phyloP scores from a whole-genome alignment of 1,139 yeast genomes.

The Debaryomyces singareniensis region DNA sequence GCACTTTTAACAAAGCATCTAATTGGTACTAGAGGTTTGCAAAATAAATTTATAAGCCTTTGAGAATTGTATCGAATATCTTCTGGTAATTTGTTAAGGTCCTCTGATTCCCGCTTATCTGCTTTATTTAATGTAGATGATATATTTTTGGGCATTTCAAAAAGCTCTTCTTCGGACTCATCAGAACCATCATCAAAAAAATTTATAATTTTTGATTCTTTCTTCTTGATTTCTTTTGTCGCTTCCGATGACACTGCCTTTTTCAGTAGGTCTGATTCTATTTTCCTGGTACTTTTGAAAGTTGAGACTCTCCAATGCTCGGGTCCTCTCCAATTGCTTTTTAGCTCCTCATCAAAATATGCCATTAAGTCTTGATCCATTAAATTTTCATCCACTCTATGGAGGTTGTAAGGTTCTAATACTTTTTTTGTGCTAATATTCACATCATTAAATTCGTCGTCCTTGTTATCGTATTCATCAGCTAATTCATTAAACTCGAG shows the following conservation, averaged over 20 bases:
- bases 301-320: constrained; percentile 86
- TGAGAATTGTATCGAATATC: constrained; percentile 71
- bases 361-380: constrained; percentile 67
- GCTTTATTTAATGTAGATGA: constrained; percentile 23
- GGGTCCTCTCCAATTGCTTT: constrained; percentile 82
- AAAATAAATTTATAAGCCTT: constrained; percentile 59
- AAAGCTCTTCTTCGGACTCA: constrained; percentile 41
- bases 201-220: constrained; percentile 37
- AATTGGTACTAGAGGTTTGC: constrained; percentile 52
- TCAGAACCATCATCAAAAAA: constrained; percentile 40
- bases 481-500: constrained; percentile 31
- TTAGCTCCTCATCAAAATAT: constrained; percentile 68
- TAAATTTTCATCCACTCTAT: constrained; percentile 13
- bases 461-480: constrained; percentile 16
- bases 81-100: constrained; percentile 54
- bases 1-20: constrained; percentile 18
- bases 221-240: constrained; percentile 16
- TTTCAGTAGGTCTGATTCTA: constrained; percentile 10
- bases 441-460: constrained; percentile 8
- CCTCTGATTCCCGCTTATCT: constrained; percentile 22
- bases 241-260: constrained; percentile 6
- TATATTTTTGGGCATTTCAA: constrained; percentile 39
- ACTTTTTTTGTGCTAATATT: constrained; percentile 9
- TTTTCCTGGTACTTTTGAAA: constrained; percentile 28
- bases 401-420: constrained; percentile 5